Base-by-base conservation (phyloP, 2,329 filamentous ascomycete species). In the Aspergillus floridensis region DNA sequence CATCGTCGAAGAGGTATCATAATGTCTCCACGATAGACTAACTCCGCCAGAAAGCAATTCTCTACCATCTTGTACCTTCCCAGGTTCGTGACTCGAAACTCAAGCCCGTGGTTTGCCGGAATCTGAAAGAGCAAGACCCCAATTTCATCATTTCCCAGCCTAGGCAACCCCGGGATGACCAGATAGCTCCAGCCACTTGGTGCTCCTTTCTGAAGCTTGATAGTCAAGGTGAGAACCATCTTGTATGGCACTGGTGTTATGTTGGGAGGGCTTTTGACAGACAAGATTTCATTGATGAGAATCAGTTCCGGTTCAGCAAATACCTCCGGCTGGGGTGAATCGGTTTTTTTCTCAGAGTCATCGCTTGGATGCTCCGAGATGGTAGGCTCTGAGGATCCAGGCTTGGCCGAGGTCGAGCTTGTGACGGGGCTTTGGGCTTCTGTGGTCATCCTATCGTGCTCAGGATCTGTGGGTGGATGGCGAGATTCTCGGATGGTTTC, bases 41-140 rank as follows among this genome's bases (percentile, higher is more conserved):
- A 73, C 29, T 74, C 70, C 2, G 67, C 72, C 58, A 71, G 64
- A 44, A 75, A 65, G 38, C 68, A 74, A 46, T 67, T 62, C 26
- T 74, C 68, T 14, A 68, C 52, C n/a, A 72, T 52, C 2, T 63
- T 66, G 50, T 68, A 63, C 29, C 68, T 62, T 24, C 65, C 65
- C 11, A 73, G 59, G 41, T 66, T 60, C 2, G 62, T 68, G 10
- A 69, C 73, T 21, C 68, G 68, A 31, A 72, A 66, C 29, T 74
- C 72, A 24, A 75, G 58, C 2, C 71, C 71, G 21, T 65, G 63
- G 2, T 60, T 55, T 5, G 61, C 60, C 2, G 72, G 72, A 16
- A 68, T 65, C 10, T 62, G 63, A 50, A 75, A 72, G 57, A 71
- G 64, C 8, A 74, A 59, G 56, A 66, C 66, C 6, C 71, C 72